These are phyloP conservation scores for Colletotrichum neosansevieriae DNA, from an alignment of 2,329 filamentous ascomycete species.

Conservation along the genomic window DNA sequence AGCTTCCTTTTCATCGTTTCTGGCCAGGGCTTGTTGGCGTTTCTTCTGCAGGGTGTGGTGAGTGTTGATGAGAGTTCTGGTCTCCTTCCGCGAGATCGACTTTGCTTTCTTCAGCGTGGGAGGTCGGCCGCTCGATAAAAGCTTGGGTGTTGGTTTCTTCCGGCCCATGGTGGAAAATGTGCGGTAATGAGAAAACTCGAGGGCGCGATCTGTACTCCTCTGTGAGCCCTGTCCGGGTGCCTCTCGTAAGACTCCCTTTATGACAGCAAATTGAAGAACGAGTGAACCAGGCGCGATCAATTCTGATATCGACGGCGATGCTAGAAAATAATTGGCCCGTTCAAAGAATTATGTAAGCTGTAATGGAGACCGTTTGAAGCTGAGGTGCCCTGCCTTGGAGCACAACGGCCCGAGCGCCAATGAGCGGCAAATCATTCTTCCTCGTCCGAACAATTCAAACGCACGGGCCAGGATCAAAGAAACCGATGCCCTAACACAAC, in stretches of 20 bases:
- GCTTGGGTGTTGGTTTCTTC: constrained; percentile 22
- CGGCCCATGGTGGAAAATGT: constrained; percentile 26
- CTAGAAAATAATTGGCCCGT: background rate
- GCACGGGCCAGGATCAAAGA: constrained; percentile 15
- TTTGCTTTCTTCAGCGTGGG: constrained; percentile 64
- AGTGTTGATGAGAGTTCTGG: constrained; percentile 72
- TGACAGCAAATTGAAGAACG: too few species aligned
- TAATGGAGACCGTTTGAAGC: too few species aligned
- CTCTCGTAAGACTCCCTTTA: too few species aligned
- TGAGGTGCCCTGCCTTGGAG: too few species aligned
- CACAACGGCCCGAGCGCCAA: background rate
- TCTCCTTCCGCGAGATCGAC: constrained; percentile 74
- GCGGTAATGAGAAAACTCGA: background rate
- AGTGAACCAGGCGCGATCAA: too few species aligned
- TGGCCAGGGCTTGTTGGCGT: constrained; percentile 64
- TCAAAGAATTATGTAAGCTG: background rate
- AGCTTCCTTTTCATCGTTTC: constrained; percentile 64
- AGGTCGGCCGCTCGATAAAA: constrained; percentile 65
- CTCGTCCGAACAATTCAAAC: background rate
- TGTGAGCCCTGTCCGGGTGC: too few species aligned
- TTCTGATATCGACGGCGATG: background rate
- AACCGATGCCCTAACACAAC: constrained; percentile 21
- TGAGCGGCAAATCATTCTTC: constrained; percentile 4
- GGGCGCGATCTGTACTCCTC: too few species aligned
- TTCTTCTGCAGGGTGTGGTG: constrained; percentile 75